A percentile compares a stretch with the other conserved stretches of the same genome.
phyloP scores from a whole-genome alignment of 2,329 filamentous ascomycete genomes.

The Xylariomycetidae sp. region DNA sequence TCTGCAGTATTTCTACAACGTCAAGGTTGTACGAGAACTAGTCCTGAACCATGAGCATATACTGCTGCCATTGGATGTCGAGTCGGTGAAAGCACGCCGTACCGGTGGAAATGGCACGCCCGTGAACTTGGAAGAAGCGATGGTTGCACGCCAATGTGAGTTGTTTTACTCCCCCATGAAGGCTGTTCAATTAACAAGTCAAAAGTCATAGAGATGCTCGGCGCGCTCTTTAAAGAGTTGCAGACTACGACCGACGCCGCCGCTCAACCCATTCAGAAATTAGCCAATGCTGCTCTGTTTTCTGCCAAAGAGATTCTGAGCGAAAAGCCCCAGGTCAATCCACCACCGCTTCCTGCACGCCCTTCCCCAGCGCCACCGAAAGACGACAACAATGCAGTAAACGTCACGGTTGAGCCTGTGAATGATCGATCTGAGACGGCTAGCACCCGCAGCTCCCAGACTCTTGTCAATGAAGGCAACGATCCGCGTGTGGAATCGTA shows the following conservation, averaged over 20 bases:
- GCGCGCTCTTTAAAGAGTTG: conserved; percentile 63
- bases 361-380: conserved; percentile 35
- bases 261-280: conserved; percentile 66
- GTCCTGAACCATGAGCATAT: conserved; percentile 70
- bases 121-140: conserved; percentile 52
- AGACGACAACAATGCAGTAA: conserved; percentile 31
- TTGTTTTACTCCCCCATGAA: conserved; percentile 13
- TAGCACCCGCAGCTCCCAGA: conserved; percentile 46
- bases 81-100: conserved; percentile 57
- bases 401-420: conserved; percentile 25
- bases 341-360: conserved; percentile 46
- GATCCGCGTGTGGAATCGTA: conserved; percentile 30
- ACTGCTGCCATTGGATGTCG: conserved; percentile 60
- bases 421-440: conserved; percentile 32
- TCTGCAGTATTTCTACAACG: conserved; percentile 89
- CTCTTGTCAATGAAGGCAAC: conserved; percentile 40
- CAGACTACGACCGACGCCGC: conserved; percentile 55
- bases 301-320: conserved; percentile 33
- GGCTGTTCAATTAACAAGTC: conserved; percentile 7
- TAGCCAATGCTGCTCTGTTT: conserved; percentile 75
- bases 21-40: conserved; percentile 73
- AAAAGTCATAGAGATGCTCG: conserved; percentile 69
- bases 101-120: conserved; percentile 62
- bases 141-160: conserved; percentile 67
- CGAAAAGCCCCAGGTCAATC: conserved; percentile 17